Base-by-base conservation (phyloP, 2,329 filamentous ascomycete species). In the Hymenoscyphus fructigenus region DNA sequence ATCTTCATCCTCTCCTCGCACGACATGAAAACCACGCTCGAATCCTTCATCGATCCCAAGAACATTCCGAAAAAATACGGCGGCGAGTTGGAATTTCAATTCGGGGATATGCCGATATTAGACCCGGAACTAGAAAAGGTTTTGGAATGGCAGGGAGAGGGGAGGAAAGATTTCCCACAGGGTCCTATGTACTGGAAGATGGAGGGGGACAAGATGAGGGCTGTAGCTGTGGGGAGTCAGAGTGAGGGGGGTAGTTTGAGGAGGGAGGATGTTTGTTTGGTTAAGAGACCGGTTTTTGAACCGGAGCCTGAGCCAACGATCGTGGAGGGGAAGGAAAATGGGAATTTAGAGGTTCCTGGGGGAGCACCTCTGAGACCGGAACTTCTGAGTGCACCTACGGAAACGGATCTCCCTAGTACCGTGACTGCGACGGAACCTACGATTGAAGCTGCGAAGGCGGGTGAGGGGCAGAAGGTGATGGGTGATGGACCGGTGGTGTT, bases 41-140 rank as follows among this genome's bases (percentile, higher is more conserved):
- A 88, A 69, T 82, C 86, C 62, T 97, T 94, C 79, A 92, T 98
- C 75, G 90, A 96, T 61, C 83, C 86, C 0, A 83, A 85, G 61
- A 91, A 94, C 77, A 93, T 98, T 67, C 94, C 94, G 20, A 93
- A 91, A 76, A 87, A 90, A 76, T 98, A 97, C 75, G 94, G 94
- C 66, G 94, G 94, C 56, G 85, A 92, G 69, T 84, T 97, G 9
- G 90, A 96, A 28, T 97, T 91, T 80, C 79, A 84, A 59, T 97
- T 91, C 79, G 92, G 92, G 62, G 86, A 91, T 67, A 81, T 89
- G 77, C 89, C 91, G 6, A 84, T 86, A 60, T 79, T 93, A n/a
- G 93, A 97, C 70, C 84, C 85, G 0, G 76, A 78, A 3, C 83
- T 86, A 75, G 77, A 80, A 50, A 80, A 81, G 23, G 75, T 82